Evolutionary conservation across 345 rosid genomes (phyloP), one percentile per base, ranked within the genome.

Genomic region (Hirschfeldia incana): DNA sequence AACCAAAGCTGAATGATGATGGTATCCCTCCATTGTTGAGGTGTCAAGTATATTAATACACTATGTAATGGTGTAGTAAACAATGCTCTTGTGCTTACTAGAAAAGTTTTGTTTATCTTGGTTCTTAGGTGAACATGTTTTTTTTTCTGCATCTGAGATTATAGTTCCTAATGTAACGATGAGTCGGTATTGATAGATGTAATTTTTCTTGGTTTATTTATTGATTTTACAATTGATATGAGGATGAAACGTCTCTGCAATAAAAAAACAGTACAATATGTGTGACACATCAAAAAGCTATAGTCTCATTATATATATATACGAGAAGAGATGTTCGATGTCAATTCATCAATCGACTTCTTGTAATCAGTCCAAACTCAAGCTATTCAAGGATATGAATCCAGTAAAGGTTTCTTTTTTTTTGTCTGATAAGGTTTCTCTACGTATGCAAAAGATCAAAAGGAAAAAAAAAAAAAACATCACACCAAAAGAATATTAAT

Each of bases 1-100:
- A 11, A 15, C 60, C 1, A 92, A 94, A 91, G 82, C 89, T 30
- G 93, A 90, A 80, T 92, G 84, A 87, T 44, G 32, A 53, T 53
- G 21, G 21, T 53, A 16, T 53, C 3, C 57, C n/a, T 21, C 8
- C 13, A 5, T 51, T 51, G 57, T 51, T 51, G 57, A 51, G 60
- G 16, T 16, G 16, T 16, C 27, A 53, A 29, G 4, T 61, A 32
- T 69, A 69, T 62, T 53, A 4, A 16, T 42, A 17, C 17, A 49
- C 46, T 65, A 11, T 78, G 62, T 57, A 55, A 21, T 13, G 59
- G 60, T 30, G 21, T 21, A 21, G n/a, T 71, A 57, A 1, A 26
- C 32, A 53, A 53, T 70, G 13, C 21, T 53, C 55, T 46, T 69
- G 28, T 60, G 51, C 15, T 76, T 76, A 77, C 8, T 51, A n/a